Conservation (phyloP, 805 yeast species). For the Komagataella phaffii region DNA sequence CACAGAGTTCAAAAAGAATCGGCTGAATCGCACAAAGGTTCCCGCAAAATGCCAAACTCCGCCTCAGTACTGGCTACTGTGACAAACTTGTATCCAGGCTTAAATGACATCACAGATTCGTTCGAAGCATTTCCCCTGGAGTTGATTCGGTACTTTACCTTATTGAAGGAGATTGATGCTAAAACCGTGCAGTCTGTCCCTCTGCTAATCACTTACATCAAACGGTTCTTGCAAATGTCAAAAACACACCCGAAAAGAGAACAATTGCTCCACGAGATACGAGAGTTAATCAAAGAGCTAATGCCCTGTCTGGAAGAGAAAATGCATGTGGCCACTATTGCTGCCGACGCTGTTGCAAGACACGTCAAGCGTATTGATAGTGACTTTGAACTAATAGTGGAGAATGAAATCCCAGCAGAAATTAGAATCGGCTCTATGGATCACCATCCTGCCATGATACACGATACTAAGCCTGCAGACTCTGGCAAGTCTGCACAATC, state of each 20-base stretch:
- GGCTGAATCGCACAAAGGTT: background rate
- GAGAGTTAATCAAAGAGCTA: slow-evolving; percentile 44
- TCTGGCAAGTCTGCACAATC: slow-evolving; percentile 51
- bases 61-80: slow-evolving; percentile 3
- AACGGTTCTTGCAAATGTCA: slow-evolving; percentile 26
- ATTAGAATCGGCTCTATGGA: slow-evolving; percentile 67
- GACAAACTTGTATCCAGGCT: slow-evolving; percentile 56
- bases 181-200: slow-evolving; percentile 75
- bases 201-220: slow-evolving; percentile 40
- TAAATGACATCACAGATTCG: slow-evolving; percentile 85
- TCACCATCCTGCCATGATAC: slow-evolving; percentile 77
- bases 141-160: slow-evolving; percentile 70
- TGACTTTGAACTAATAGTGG: slow-evolving; percentile 62
- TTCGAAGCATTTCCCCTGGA: slow-evolving; percentile 84
- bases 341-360: slow-evolving; percentile 61
- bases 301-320: slow-evolving; percentile 93
- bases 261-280: slow-evolving; percentile 22
- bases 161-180: slow-evolving; percentile 88
- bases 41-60: background rate
- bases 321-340: slow-evolving; percentile 92
- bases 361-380: slow-evolving; percentile 65
- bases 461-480: slow-evolving; percentile 36
- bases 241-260: slow-evolving; percentile 23
- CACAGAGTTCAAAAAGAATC: background rate
- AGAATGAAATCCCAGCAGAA: slow-evolving; percentile 70